A percentile compares a stretch with the other conserved stretches of the same genome.
Evolutionary conservation across 441 rosid species (phyloP).

Genomic region (Erodium chrysanthum): DNA sequence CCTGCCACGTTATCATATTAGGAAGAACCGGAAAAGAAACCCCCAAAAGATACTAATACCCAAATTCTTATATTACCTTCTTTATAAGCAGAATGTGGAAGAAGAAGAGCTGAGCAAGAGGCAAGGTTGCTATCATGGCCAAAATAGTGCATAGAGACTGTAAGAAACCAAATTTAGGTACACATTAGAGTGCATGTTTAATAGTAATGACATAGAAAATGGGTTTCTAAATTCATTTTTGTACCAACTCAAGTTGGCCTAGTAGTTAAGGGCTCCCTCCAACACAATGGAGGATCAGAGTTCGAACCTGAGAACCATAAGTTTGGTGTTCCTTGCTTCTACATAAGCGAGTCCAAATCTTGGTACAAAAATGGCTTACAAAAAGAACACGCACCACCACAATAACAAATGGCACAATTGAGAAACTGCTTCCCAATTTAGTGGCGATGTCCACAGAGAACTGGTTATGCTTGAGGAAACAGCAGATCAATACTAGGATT

Average conservation of each 20-base stretch:
- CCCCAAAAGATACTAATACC: neutral
- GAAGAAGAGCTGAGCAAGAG: slow-evolving; percentile 92
- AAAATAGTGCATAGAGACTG: slow-evolving; percentile 78
- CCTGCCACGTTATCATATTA: slow-evolving; percentile 30
- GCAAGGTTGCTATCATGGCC: slow-evolving; percentile 89
- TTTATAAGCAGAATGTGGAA: slow-evolving; percentile 85
- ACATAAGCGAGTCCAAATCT: too few relatives aligned
- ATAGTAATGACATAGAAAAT: neutral
- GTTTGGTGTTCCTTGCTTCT: too few relatives aligned
- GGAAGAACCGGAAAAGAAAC: neutral
- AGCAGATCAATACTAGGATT: slow-evolving; percentile 67
- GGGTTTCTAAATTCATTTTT: neutral
- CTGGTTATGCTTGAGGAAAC: slow-evolving; percentile 63
- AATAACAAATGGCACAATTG: slow-evolving; percentile 68
- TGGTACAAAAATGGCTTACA: too few relatives aligned
- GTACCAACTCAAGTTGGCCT: too few relatives aligned
- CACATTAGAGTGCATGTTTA: neutral
- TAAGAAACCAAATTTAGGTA: slow-evolving; percentile 9
- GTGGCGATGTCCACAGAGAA: slow-evolving; percentile 58
- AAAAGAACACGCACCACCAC: slow-evolving; percentile 84
- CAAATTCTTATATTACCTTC: slow-evolving; percentile 28
- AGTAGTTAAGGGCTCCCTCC: too few relatives aligned
- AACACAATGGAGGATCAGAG: too few relatives aligned
- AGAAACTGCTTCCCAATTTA: slow-evolving; percentile 93
- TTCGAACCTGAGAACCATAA: too few relatives aligned